phyloP scores from a whole-genome alignment of 2,329 filamentous ascomycete genomes.

The Macrophomina tecta region DNA sequence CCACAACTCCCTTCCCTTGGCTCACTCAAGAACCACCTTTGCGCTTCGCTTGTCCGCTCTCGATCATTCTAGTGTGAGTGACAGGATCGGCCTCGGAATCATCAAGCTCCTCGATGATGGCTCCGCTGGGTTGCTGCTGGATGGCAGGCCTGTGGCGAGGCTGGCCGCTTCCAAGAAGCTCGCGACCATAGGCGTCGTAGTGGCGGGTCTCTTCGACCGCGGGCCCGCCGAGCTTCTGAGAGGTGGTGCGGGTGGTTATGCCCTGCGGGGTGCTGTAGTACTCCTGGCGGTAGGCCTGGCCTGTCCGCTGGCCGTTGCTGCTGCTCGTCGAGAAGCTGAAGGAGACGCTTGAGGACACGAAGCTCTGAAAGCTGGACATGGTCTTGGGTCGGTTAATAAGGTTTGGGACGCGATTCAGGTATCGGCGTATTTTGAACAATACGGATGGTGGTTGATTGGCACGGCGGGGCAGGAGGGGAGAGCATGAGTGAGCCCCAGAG shows the following conservation, averaged over 20 bases:
- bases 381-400: background rate
- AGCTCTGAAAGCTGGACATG: constrained; percentile 14
- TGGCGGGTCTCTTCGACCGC: constrained; percentile 35
- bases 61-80: constrained; percentile 2
- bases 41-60: constrained; percentile 39
- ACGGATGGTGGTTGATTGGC: background rate
- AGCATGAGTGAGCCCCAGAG: no score
- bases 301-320: constrained; percentile 33
- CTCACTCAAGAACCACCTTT: constrained; percentile 39
- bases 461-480: background rate
- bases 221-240: constrained; percentile 39
- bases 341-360: constrained; percentile 7
- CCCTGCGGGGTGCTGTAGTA: constrained; percentile 35
- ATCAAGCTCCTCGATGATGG: constrained; percentile 21
- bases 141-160: background rate
- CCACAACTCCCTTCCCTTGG: background rate
- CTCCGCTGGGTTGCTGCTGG: background rate
- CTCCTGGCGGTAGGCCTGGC: constrained; percentile 33
- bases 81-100: constrained; percentile 13
- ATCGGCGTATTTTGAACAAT: background rate
- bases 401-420: background rate
- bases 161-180: constrained; percentile 32
- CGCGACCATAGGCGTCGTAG: constrained; percentile 39
- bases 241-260: constrained; percentile 36
- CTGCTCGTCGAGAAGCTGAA: constrained; percentile 32